Base-by-base conservation (phyloP, 495 filamentous ascomycete genomes). In the Aspergillus avenaceus region DNA sequence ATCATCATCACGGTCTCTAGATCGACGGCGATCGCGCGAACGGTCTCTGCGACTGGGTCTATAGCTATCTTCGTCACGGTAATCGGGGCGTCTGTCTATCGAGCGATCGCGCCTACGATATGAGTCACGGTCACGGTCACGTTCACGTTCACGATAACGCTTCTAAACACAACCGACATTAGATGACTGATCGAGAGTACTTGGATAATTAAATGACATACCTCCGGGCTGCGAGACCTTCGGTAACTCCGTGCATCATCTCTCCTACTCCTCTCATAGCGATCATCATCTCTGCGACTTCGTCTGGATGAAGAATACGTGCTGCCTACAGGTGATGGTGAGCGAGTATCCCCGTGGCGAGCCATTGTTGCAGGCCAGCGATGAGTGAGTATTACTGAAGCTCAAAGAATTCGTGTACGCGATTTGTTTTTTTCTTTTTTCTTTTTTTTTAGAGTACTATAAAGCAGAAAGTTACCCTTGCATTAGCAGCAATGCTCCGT, bases 291-390 rank as follows among this genome's bases (percentile, higher is more conserved):
- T 78, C 85, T 83, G 63, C 84, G 86, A 59, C 64, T 73, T 58
- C 82, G 80, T 75, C 81, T 84, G 60, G 85, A 84, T 61, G 84
- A 84, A 71, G 84, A 85, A 70, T 80, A 82, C 64, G 87, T 83
- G 78, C 86, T 90, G 84, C 86, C 87, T 90, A 86, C 84, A 86
- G 87, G 87, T 83, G 87, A 90, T 88, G 87, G 87, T 91, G 87
- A 91, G 86, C 86, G 87, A 83, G 85, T 84, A 83, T 90, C 86
- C 84, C 81, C 86, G 80, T 82, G 87, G 78, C 87, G 87, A 86
- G 87, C 85, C 87, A 91, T 91, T 71, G 71, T 85, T 79, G 77
- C 79, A 75, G 73, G 73, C 74, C 75, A 79, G 73, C 71, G 76
- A 77, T 79, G 61, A 79, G 78, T 84, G 76, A 79, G 71, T 73